Conservation (phyloP, 2,329 filamentous ascomycete species). For the Plectosphaerella cucumerina region DNA sequence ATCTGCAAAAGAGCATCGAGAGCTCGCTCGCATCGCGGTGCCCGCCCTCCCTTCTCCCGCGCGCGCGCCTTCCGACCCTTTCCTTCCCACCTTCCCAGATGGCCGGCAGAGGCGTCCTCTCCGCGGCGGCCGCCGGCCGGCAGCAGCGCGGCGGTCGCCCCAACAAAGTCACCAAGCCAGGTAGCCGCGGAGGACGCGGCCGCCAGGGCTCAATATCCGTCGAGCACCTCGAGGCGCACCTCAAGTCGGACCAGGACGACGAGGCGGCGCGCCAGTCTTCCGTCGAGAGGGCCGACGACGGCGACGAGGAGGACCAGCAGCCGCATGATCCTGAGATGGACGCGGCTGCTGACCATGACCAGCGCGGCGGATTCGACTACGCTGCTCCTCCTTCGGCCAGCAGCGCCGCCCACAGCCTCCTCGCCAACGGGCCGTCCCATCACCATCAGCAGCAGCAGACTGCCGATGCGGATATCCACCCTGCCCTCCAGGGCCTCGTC, state of each 20-base stretch:
- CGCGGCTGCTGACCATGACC: neutral
- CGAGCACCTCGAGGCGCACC: neutral
- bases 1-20: neutral
- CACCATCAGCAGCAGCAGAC: conserved; percentile 54
- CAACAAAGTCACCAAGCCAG: conserved; percentile 40
- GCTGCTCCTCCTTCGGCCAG: neutral
- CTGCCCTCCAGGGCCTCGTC: conserved; percentile 19
- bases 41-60: neutral
- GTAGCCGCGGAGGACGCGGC: conserved; percentile 12
- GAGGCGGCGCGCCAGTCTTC: conserved; percentile 59
- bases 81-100: conserved; percentile 3
- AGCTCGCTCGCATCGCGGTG: neutral
- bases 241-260: conserved; percentile 33
- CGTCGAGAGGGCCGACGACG: too few relatives aligned
- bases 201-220: conserved; percentile 21
- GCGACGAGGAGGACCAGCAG: neutral
- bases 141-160: conserved; percentile 29
- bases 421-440: conserved; percentile 94
- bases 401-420: conserved; percentile 33
- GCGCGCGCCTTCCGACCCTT: too few relatives aligned
- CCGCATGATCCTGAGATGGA: neutral
- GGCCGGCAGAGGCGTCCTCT: conserved; percentile 11
- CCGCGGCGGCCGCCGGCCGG: neutral
- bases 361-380: neutral
- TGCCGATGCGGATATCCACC: conserved; percentile 49